A percentile compares a stretch with the other conserved stretches of the same genome.
phyloP scores from a whole-genome alignment of 805 yeast species.

The Myxozyma monticola region DNA sequence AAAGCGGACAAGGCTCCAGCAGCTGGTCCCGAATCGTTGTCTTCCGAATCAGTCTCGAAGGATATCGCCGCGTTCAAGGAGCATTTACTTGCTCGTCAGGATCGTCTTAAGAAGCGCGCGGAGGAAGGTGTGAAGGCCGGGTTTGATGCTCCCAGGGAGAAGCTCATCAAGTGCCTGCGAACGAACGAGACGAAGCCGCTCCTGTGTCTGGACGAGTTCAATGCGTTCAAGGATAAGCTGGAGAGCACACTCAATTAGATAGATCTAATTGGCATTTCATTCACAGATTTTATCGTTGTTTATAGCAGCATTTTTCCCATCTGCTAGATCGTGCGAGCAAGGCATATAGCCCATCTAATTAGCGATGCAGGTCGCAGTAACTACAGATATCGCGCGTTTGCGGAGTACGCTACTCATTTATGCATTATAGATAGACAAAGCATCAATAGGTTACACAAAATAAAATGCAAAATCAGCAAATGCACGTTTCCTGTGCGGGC shows the following conservation, averaged over 20 bases:
- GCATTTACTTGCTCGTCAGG: conserved; percentile 29
- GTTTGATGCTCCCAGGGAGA: conserved; percentile 40
- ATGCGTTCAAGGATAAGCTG: conserved; percentile 62
- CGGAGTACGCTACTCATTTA: no score
- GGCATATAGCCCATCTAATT: background rate
- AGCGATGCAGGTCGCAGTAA: no score
- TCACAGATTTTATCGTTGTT: conserved; percentile 35
- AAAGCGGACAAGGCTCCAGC: conserved; percentile 10
- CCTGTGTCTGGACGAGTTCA: conserved; percentile 81
- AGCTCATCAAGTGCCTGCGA: conserved; percentile 58
- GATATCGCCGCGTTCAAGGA: conserved; percentile 23
- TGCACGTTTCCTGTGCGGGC: no score
- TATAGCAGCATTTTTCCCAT: background rate
- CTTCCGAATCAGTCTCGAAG: conserved; percentile 22
- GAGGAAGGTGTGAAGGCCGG: conserved; percentile 31
- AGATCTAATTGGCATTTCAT: background rate
- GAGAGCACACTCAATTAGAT: conserved; percentile 27
- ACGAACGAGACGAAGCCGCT: conserved; percentile 61
- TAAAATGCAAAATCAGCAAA: conserved; percentile 13
- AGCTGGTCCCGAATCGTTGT: conserved; percentile 8
- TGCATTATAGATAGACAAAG: background rate
- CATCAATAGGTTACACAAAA: background rate
- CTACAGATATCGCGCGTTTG: no score
- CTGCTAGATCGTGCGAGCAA: background rate
- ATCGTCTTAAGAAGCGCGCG: conserved; percentile 43